Evolutionary conservation across 192 early-diverging fungal species (phyloP).

Genomic region (Diversispora eburnea): DNA sequence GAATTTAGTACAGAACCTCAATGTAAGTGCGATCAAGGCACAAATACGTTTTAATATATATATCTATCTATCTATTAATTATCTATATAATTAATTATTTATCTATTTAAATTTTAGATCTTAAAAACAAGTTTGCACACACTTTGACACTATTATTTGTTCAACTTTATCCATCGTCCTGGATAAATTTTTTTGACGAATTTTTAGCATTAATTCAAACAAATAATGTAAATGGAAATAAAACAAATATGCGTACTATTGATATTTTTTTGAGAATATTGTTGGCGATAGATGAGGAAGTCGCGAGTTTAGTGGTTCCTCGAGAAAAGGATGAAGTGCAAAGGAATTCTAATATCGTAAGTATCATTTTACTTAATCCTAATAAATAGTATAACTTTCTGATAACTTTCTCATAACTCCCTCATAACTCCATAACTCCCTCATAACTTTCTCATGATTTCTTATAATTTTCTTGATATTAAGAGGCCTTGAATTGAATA

Average conservation of each 20-base stretch:
- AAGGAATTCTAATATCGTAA: constrained; percentile 68
- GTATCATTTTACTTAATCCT: not conserved
- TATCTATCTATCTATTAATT: not conserved
- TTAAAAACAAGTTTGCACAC: constrained; percentile 82
- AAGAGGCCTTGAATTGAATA: no score
- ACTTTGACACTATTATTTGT: constrained; percentile 76
- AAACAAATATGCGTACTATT: constrained; percentile 51
- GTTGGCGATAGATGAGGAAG: constrained; percentile 81
- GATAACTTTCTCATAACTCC: not conserved
- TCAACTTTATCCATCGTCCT: constrained; percentile 78
- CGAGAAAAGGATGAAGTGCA: constrained; percentile 61
- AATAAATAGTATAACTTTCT: not conserved
- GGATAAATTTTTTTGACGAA: constrained; percentile 88
- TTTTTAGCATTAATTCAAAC: constrained; percentile 64
- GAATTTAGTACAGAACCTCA: constrained; percentile 45
- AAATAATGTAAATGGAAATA: constrained; percentile 41
- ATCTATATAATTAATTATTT: not conserved
- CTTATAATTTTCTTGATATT: no score
- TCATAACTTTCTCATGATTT: constrained; percentile 1
- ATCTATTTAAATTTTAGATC: constrained; percentile 34
- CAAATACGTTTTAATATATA: not conserved
- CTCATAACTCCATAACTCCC: not conserved
- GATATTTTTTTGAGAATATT: constrained; percentile 79
- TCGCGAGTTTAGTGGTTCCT: constrained; percentile 69
- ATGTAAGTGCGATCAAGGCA: constrained; percentile 30